phyloP scores from a whole-genome alignment of 257 asterid species.

The Nemophila menziesii region DNA sequence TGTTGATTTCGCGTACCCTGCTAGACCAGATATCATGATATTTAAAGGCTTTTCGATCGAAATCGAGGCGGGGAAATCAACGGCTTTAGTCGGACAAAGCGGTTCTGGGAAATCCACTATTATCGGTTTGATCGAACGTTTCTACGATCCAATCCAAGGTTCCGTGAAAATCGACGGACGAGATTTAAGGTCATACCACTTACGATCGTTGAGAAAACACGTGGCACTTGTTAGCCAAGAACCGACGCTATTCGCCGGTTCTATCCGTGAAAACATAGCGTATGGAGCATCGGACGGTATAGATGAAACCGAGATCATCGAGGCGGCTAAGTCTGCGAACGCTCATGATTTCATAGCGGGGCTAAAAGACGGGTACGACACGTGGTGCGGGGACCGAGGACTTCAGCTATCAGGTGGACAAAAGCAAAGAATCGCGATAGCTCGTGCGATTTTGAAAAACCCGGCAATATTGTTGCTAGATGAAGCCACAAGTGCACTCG shows the following conservation, averaged over 20 bases:
- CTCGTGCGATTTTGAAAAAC: constrained; percentile 68
- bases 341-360: constrained; percentile 76
- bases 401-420: constrained; percentile 76
- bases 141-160: constrained; percentile 63
- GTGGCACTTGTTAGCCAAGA: constrained; percentile 70
- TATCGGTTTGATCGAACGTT: constrained; percentile 55
- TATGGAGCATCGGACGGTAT: constrained; percentile 44
- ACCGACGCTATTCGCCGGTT: constrained; percentile 55
- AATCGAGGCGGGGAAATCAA: constrained; percentile 43
- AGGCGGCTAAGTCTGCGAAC: constrained; percentile 51
- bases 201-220: constrained; percentile 47
- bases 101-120: constrained; percentile 78
- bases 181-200: constrained; percentile 43
- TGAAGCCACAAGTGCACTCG: constrained; percentile 82
- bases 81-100: constrained; percentile 66
- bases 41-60: constrained; percentile 44
- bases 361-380: constrained; percentile 69
- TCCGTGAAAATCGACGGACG: constrained; percentile 36
- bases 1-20: constrained; percentile 49
- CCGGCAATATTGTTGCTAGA: constrained; percentile 56
- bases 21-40: constrained; percentile 59
- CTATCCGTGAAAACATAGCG: constrained; percentile 42
- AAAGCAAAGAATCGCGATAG: constrained; percentile 64
- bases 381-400: constrained; percentile 72
- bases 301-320: constrained; percentile 47